These are phyloP conservation scores for Fremontodendron californicum DNA, from an alignment of 345 rosid genomes.

Conservation along the genomic window DNA sequence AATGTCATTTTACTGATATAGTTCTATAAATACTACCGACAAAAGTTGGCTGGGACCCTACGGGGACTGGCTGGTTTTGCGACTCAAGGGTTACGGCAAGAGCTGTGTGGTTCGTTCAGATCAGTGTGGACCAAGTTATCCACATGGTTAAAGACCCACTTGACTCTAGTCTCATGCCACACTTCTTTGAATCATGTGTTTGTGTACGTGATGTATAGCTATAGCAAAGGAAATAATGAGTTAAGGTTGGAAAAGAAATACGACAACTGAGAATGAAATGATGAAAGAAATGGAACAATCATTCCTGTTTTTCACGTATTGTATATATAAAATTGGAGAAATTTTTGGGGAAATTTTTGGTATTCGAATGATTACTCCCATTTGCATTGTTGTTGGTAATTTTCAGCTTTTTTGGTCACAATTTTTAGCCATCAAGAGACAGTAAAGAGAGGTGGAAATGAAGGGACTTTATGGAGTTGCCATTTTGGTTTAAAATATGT, in stretches of 20 bases:
- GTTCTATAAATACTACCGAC: not conserved
- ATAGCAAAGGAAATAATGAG: not conserved
- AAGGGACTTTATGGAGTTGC: not conserved
- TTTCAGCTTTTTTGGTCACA: not conserved
- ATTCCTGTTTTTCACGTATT: not conserved
- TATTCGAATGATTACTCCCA: not conserved
- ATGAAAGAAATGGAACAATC: slow-evolving; percentile 8
- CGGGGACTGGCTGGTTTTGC: not conserved
- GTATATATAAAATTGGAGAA: not conserved
- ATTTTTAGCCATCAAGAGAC: not conserved
- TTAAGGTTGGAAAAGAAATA: slow-evolving; percentile 13
- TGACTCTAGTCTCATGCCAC: not conserved
- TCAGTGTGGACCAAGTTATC: slow-evolving; percentile 3
- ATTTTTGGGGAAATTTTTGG: not conserved
- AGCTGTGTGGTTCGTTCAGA: not conserved
- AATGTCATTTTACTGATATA: not conserved
- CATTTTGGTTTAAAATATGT: not conserved
- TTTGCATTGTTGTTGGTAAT: not conserved
- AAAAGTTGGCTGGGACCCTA: slow-evolving; percentile 8
- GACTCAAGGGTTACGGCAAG: not conserved
- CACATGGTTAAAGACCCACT: slow-evolving; percentile 9
- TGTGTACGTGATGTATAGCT: not conserved
- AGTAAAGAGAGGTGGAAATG: not conserved
- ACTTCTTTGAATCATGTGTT: not conserved
- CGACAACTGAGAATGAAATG: slow-evolving; percentile 3